Percentiles rank a stretch among this genome's conserved stretches.
Evolutionary conservation across 257 asterid species (phyloP).

Genomic region (Nicotiana obtusifolia): DNA sequence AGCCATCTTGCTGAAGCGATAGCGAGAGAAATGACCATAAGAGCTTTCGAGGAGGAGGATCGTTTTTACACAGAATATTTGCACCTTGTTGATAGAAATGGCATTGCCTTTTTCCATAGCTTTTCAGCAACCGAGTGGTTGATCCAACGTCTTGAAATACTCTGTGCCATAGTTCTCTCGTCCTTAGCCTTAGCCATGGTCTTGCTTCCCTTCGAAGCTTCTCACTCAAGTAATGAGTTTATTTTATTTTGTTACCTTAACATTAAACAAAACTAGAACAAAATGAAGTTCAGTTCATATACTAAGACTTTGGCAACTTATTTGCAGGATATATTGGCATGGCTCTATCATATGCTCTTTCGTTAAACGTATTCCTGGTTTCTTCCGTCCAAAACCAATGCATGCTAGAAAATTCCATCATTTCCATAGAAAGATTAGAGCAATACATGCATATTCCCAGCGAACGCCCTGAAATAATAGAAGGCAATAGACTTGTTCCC

Average conservation of each 20-base stretch:
- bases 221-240: slow-evolving; percentile 22
- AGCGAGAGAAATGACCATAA: slow-evolving; percentile 32
- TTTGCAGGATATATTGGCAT: slow-evolving; percentile 34
- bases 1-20: slow-evolving; percentile 34
- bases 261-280: neutral
- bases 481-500: slow-evolving; percentile 13
- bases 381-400: slow-evolving; percentile 19
- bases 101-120: slow-evolving; percentile 24
- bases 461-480: slow-evolving; percentile 28
- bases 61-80: slow-evolving; percentile 22
- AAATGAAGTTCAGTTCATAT: neutral
- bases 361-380: slow-evolving; percentile 24
- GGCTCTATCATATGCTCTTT: slow-evolving; percentile 38
- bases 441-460: slow-evolving; percentile 30
- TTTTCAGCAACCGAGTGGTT: slow-evolving; percentile 40
- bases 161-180: slow-evolving; percentile 30
- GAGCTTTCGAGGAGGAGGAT: slow-evolving; percentile 35
- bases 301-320: neutral
- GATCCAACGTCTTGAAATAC: slow-evolving; percentile 28
- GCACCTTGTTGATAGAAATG: slow-evolving; percentile 26
- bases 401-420: slow-evolving; percentile 28
- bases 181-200: slow-evolving; percentile 32
- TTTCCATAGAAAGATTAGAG: slow-evolving; percentile 33
- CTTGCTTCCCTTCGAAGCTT: slow-evolving; percentile 20
- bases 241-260: too few relatives aligned